Base-by-base conservation (phyloP, 495 filamentous ascomycete genomes). In the Aspergillus biplanus region DNA sequence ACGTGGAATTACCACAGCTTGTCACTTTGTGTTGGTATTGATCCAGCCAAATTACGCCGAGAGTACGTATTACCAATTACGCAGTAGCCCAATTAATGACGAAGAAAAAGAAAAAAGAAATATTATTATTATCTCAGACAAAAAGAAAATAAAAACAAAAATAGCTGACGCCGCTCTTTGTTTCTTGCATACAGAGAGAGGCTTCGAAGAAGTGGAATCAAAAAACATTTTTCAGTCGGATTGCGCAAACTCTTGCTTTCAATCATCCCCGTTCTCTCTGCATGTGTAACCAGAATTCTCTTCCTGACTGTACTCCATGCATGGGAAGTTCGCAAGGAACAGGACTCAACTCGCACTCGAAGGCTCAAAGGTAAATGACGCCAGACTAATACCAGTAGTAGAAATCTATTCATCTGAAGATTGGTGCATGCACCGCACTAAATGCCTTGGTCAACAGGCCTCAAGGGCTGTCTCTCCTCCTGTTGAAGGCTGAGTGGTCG, bases 301-400 rank as follows among this genome's bases (percentile, higher is more conserved):
- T 12, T 49, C 5, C 39, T 54, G 49, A 16, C 48, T 61, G 27
- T 21, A 32, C 35, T 50, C 46, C 18, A 32, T 44, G 34, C 49
- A 27, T 27, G 21, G 21, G 21, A 27, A 27, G 21, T 52, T 16
- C 35, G 35, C 55, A 37, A 42, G 53, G 21, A 57, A 46, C 32
- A 44, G 61, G 13, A 50, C 18, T 34, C 52, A 4, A 57, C 33
- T 52, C 13, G 39, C 53, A 54, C 61, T 57, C 44, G 46, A 54
- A 18, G 9, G 9, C 21, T 27, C 21, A 27, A 27, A 27, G 21
- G 21, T 27, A 50, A 62, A 62, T 56, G 35, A 62, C 39, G 37
- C 52, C 59, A 56, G 59, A 15, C 61, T 52, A 63, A 47, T n/a
- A n/a, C 61, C 53, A 57, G 57, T 52, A 63, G 61, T 57, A 57